These are phyloP conservation scores for Penicillium sp. DNA, from an alignment of 2,329 filamentous ascomycete genomes.

Conservation along the genomic window DNA sequence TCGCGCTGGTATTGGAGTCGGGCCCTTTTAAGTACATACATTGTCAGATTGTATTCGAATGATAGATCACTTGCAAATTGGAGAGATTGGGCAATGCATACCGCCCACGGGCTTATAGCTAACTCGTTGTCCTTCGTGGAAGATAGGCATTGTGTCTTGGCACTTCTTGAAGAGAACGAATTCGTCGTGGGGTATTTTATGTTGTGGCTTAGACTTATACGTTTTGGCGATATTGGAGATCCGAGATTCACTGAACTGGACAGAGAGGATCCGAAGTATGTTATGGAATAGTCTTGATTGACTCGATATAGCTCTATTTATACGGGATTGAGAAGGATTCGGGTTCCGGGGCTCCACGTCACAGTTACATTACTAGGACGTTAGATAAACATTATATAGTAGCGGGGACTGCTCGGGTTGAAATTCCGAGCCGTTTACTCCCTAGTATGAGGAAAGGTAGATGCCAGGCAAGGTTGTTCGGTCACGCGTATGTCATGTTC, in stretches of 20 bases:
- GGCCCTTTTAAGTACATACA: slow-evolving; percentile 29
- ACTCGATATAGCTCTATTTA: not conserved
- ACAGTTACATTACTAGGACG: slow-evolving; percentile 10
- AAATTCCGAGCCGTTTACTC: slow-evolving; percentile 2
- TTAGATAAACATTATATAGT: not conserved
- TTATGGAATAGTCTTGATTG: not conserved
- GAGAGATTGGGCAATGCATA: slow-evolving; percentile 17
- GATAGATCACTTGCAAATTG: not conserved
- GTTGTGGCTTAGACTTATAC: not conserved
- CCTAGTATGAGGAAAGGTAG: not conserved
- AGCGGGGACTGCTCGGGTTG: slow-evolving; percentile 4
- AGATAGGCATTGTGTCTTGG: slow-evolving; percentile 26
- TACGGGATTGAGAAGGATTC: not conserved
- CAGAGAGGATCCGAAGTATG: not conserved
- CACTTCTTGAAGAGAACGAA: not conserved
- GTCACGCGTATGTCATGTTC: slow-evolving; percentile 19
- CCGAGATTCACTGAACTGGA: not conserved
- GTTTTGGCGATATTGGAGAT: not conserved
- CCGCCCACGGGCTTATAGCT: slow-evolving; percentile 46
- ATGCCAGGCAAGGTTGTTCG: not conserved
- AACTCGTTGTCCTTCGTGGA: slow-evolving; percentile 36
- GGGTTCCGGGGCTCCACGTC: slow-evolving; percentile 7
- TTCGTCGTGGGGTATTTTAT: not conserved
- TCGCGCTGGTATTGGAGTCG: slow-evolving; percentile 40
- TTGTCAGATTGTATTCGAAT: not conserved